phyloP scores from a whole-genome alignment of 1,139 yeast genomes.

The Nadsonia starkeyi-henricii region DNA sequence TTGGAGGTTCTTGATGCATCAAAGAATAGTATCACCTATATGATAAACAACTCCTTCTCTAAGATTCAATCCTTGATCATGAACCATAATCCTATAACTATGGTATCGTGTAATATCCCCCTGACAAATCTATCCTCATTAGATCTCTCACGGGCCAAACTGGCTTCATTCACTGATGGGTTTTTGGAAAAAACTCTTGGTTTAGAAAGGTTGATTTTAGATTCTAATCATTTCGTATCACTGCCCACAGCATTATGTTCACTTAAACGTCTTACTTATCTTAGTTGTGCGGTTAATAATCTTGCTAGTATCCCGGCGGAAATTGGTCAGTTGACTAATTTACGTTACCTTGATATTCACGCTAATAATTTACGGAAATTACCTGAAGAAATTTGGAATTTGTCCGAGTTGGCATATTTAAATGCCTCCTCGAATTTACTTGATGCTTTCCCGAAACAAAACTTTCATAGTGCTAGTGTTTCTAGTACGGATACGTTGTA shows the following conservation, averaged over 20 bases:
- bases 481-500: too few species aligned
- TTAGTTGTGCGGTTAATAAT: slow-evolving; percentile 66
- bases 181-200: slow-evolving; percentile 49
- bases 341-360: slow-evolving; percentile 69
- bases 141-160: slow-evolving; percentile 68
- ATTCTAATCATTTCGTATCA: slow-evolving; percentile 68
- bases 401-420: slow-evolving; percentile 41
- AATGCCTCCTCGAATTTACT: slow-evolving; percentile 76
- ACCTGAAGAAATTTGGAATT: slow-evolving; percentile 56
- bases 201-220: slow-evolving; percentile 62
- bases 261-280: slow-evolving; percentile 43
- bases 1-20: slow-evolving; percentile 60
- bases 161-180: slow-evolving; percentile 56
- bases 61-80: too few species aligned
- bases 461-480: slow-evolving; percentile 10
- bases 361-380: slow-evolving; percentile 66
- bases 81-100: slow-evolving; percentile 34
- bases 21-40: slow-evolving; percentile 45
- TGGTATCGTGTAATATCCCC: too few species aligned
- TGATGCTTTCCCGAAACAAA: slow-evolving; percentile 49
- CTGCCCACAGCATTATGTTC: slow-evolving; percentile 58
- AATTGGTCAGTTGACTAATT: slow-evolving; percentile 44
- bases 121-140: too few species aligned
- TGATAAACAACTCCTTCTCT: too few species aligned
- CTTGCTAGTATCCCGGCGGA: slow-evolving; percentile 58